phyloP scores from a whole-genome alignment of 2,329 filamentous ascomycete genomes.

The Alternaria conjuncta region DNA sequence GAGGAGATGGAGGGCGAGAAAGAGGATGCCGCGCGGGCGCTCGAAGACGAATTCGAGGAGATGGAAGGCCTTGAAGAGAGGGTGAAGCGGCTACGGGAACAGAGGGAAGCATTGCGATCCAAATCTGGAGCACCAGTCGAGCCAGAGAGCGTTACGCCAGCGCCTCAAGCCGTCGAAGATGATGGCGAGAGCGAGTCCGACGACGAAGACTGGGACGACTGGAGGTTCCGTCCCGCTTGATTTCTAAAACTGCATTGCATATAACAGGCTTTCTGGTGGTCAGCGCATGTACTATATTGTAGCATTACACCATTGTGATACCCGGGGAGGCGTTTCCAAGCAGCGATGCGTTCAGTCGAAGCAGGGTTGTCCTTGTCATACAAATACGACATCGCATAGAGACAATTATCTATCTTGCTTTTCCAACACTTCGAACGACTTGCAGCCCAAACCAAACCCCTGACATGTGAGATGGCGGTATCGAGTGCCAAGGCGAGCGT shows the following conservation, averaged over 20 bases:
- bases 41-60: constrained; percentile 58
- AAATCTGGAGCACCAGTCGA: constrained; percentile 20
- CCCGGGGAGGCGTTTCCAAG: constrained; percentile 23
- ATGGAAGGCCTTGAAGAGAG: constrained; percentile 58
- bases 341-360: constrained; percentile 7
- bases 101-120: constrained; percentile 52
- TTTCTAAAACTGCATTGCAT: constrained; percentile 6
- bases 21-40: constrained; percentile 53
- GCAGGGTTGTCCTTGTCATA: not conserved
- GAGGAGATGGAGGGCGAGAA: constrained; percentile 56
- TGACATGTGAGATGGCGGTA: constrained; percentile 2
- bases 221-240: constrained; percentile 46
- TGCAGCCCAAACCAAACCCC: not conserved
- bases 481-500: constrained; percentile 14
- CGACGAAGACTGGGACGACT: constrained; percentile 48
- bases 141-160: constrained; percentile 12
- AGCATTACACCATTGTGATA: constrained; percentile 30
- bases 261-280: constrained; percentile 12
- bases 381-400: not conserved
- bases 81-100: constrained; percentile 53
- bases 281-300: constrained; percentile 26
- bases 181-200: constrained; percentile 48
- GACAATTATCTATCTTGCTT: not conserved
- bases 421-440: not conserved
- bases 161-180: constrained; percentile 14